phyloP scores from a whole-genome alignment of 2,329 filamentous ascomycete species.

The Apiospora kogelbergensis region DNA sequence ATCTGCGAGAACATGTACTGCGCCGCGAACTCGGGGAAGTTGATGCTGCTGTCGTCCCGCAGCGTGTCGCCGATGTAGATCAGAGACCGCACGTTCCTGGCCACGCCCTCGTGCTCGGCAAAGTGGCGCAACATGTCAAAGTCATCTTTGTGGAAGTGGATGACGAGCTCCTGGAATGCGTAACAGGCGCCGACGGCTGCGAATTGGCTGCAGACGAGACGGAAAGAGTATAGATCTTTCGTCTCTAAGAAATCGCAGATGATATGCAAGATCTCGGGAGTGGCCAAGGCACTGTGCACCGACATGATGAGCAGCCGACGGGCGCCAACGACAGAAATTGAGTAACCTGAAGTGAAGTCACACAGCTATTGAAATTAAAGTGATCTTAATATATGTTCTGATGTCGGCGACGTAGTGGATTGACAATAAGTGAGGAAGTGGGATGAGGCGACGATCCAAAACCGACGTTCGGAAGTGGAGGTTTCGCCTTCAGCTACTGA shows the following conservation, averaged over 20 bases:
- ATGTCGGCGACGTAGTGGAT: not conserved
- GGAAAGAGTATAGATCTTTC: constrained; percentile 25
- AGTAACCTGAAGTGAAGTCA: not conserved
- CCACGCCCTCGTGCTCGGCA: constrained; percentile 24
- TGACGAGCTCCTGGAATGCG: constrained; percentile 41
- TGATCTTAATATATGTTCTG: not conserved
- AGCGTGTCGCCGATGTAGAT: constrained; percentile 24
- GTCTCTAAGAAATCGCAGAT: constrained; percentile 26
- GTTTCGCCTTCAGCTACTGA: not conserved
- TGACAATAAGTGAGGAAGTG: not conserved
- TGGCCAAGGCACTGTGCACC: constrained; percentile 13
- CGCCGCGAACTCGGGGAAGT: not conserved
- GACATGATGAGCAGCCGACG: constrained; percentile 1
- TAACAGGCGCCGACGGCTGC: constrained; percentile 25
- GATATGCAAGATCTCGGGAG: constrained; percentile 25
- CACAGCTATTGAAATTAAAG: not conserved
- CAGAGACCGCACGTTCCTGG: constrained; percentile 25
- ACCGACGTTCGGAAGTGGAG: constrained; percentile 4
- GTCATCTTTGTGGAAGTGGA: constrained; percentile 26
- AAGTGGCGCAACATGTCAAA: constrained; percentile 24
- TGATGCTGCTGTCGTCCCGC: not conserved
- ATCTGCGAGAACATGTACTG: not conserved
- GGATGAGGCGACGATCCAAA: not conserved
- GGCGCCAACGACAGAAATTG: not conserved
- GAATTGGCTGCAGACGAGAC: constrained; percentile 24